A percentile compares a stretch with the other conserved stretches of the same genome.
Conservation (phyloP, 2,329 filamentous ascomycete genomes). For the Fusarium brevicatenulatum region DNA sequence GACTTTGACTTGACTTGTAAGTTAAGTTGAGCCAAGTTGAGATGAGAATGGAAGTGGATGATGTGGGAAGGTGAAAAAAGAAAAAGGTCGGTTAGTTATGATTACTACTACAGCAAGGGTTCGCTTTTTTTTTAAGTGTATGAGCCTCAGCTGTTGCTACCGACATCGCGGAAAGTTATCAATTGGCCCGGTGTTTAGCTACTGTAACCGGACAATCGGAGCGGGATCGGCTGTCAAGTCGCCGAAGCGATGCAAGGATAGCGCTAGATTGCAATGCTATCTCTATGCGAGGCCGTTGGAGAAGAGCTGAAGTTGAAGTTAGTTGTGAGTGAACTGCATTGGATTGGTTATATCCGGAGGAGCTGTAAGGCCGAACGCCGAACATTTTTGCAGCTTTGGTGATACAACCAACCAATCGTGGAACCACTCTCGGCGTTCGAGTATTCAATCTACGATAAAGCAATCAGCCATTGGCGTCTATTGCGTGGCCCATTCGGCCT, state of each 20-base stretch:
- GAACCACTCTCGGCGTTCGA: conserved; percentile 2
- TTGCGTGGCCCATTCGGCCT: conserved; percentile 14
- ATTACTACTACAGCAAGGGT: conserved; percentile 26
- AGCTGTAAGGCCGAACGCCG: conserved; percentile 35
- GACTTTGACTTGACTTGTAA: neutral
- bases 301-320: conserved; percentile 11
- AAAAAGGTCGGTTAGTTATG: conserved; percentile 9
- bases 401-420: conserved; percentile 10
- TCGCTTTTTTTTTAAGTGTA: conserved; percentile 14
- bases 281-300: conserved; percentile 10
- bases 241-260: conserved; percentile 24
- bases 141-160: conserved; percentile 25
- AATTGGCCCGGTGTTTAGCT: conserved; percentile 25
- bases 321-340: neutral
- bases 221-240: conserved; percentile 19
- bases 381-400: conserved; percentile 21
- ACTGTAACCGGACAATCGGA: conserved; percentile 24
- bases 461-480: conserved; percentile 22
- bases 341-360: conserved; percentile 24
- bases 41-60: neutral
- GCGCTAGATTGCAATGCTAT: conserved; percentile 5
- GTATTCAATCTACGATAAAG: neutral
- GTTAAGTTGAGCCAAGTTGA: neutral
- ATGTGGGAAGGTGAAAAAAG: conserved; percentile 6
- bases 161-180: conserved; percentile 11